Base-by-base conservation (phyloP, 306 rosid species). In the Calophaca sinica region DNA sequence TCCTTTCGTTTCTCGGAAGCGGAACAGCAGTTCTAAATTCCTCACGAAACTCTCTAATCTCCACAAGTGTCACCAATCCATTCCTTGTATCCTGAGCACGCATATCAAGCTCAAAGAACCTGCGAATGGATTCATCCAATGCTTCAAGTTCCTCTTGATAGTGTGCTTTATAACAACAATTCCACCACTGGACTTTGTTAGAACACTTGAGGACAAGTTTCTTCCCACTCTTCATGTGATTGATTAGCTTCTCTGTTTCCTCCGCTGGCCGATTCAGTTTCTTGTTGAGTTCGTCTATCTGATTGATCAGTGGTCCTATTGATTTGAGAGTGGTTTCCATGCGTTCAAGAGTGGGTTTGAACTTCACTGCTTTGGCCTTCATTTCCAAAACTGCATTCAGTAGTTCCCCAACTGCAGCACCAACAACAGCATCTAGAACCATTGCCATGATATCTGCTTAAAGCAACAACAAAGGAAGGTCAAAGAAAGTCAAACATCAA, bases 61-160 rank as follows among this genome's bases (percentile, higher is more conserved):
- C 42, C 14, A 9, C 2, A 50, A 59, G 59, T 11, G 15, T 6
- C 63, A 59, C 65, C 62, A 63, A 71, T 12, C 6, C 60, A 49
- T 72, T 84, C 71, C 82, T 77, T 0, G 50, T 7, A 28, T 5
- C 71, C 20, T 67, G 82, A 58, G 6, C 75, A 9, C 10, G 54
- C 75, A 87, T 7, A 42, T 78, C 72, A 2, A 77, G 3, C 6
- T 0, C 1, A 45, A 86, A 73, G 73, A 81, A 76, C 5, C 39
- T n/a, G 0, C 0, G 0, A 8, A 89, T 82, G 0, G 68, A 41
- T 3, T 26, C 6, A 9, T 87, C 77, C 74, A 89, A 69, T 0
- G 6, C 79, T 11, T 60, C 15, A 64, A 91, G 89, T 35, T 85
- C 7, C 14, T 76, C 53, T 38, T 77, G 81, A 70, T 80, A 85